Conservation (phyloP, 2,329 filamentous ascomycete genomes). For the Colletotrichum tamarilloi region DNA sequence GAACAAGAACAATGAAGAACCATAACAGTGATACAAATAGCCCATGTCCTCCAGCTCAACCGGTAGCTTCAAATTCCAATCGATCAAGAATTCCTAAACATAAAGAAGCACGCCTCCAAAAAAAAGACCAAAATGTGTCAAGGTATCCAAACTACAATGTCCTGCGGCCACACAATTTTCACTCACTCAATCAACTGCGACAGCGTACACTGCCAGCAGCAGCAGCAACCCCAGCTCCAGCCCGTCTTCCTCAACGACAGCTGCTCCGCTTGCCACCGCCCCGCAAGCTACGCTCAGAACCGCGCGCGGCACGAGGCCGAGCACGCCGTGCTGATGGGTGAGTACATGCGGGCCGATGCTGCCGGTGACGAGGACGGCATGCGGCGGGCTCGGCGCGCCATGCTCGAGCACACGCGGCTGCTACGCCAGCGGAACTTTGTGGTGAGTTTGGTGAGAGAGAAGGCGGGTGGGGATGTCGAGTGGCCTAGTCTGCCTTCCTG, state of each 20-base stretch:
- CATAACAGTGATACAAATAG: neutral
- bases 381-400: conserved; percentile 38
- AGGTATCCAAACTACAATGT: conserved; percentile 39
- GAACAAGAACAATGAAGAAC: neutral
- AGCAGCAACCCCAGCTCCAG: neutral
- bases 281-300: conserved; percentile 38
- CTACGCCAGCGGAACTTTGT: conserved; percentile 23
- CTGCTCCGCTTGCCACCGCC: conserved; percentile 51
- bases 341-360: conserved; percentile 41
- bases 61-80: neutral
- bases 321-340: conserved; percentile 41
- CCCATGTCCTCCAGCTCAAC: no score
- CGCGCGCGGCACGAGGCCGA: conserved; percentile 42
- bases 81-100: neutral
- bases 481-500: neutral
- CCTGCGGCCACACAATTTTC: conserved; percentile 41
- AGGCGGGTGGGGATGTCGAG: neutral
- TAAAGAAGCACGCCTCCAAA: neutral
- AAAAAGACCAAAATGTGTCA: conserved; percentile 39
- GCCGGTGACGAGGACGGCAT: conserved; percentile 40
- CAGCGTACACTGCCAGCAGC: conserved; percentile 17
- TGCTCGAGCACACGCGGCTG: conserved; percentile 30
- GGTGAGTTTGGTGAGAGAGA: conserved; percentile 18
- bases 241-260: conserved; percentile 45
- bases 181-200: conserved; percentile 35